Evolutionary conservation across 352 stramenopile genomes (phyloP), one percentile per base, ranked within the genome.

Genomic region (Pythium pyrilobum): DNA sequence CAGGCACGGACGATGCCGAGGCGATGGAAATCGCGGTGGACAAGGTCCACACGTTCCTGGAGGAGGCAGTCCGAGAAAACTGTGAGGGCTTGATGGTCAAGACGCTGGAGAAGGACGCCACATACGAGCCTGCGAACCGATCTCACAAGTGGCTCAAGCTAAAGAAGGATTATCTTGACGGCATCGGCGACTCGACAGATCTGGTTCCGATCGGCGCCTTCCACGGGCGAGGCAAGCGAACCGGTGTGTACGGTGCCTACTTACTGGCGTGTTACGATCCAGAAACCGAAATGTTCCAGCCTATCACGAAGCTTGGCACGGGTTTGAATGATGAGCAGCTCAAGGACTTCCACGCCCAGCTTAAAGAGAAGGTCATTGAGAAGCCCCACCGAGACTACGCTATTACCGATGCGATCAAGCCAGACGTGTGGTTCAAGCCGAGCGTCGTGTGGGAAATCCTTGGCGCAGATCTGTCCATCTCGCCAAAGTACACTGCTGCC

Each of bases 121-220:
- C 92, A 1, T 99, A 99, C 69, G 91, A 99, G 65, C 97, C 97
- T 7, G 97, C 93, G 7, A 97, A 97, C 57, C 87, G 97, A 33
- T 99, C 95, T 9, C 81, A 99, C 52, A 99, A 99, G 69, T 99
- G 97, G 97, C 81, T 99, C 38, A 99, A 99, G 67, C 83, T 99
- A 7, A 99, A 99, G 74, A 99, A 99, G 67, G 97, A 99, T 72
- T 99, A 99, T 56, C 68, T 99, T 1, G 95, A 98, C 23, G 96
- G 95, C 20, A 92, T 98, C 37, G 96, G 95, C 8, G 97, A 99
- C 69, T 98, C 96, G 10, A 88, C 98, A 2, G 97, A 99, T 68
- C 73, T 99, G 20, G 97, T 99, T 25, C 96, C 96, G 2, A 93
- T 99, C 40, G 97, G 97, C n/a, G 97, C 96, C 10, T 99, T 98